phyloP scores from a whole-genome alignment of 1,284 basidiomycete species.

The Sporisorium graminicola region DNA sequence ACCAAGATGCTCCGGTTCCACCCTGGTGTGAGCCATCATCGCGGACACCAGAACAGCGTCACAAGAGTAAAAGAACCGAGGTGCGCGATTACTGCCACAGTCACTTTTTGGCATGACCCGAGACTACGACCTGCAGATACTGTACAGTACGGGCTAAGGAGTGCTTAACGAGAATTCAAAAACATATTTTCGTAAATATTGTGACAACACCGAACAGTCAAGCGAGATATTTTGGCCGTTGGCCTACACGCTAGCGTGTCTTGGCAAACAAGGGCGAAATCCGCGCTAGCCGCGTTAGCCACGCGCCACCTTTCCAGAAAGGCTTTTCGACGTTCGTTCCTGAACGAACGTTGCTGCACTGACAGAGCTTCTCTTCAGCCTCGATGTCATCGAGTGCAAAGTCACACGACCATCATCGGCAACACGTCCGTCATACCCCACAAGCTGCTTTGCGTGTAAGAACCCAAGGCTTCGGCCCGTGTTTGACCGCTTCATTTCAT shows the following conservation, averaged over 20 bases:
- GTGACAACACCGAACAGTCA: not conserved
- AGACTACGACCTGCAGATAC: not conserved
- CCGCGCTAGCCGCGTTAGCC: constrained; percentile 30
- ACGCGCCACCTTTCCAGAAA: constrained; percentile 9
- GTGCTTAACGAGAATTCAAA: constrained; percentile 26
- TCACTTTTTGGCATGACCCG: not conserved
- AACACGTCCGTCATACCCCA: not conserved
- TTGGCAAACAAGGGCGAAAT: not conserved
- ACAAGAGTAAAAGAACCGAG: too few relatives aligned
- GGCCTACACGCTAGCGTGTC: not conserved
- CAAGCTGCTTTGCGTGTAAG: not conserved
- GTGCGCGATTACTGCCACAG: not conserved
- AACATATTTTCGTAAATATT: not conserved
- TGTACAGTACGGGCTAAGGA: not conserved
- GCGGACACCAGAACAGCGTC: too few relatives aligned
- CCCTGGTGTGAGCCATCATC: too few relatives aligned
- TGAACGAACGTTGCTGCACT: not conserved
- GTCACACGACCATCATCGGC: not conserved
- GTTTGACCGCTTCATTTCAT: constrained; percentile 75
- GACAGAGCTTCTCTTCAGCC: too few relatives aligned
- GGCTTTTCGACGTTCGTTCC: not conserved
- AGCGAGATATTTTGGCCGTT: constrained; percentile 3
- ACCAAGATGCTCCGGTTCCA: too few relatives aligned
- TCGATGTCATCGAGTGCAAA: not conserved
- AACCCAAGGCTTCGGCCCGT: not conserved